phyloP scores from a whole-genome alignment of 164 flowering plant genomes.

The Echeveria elegans region DNA sequence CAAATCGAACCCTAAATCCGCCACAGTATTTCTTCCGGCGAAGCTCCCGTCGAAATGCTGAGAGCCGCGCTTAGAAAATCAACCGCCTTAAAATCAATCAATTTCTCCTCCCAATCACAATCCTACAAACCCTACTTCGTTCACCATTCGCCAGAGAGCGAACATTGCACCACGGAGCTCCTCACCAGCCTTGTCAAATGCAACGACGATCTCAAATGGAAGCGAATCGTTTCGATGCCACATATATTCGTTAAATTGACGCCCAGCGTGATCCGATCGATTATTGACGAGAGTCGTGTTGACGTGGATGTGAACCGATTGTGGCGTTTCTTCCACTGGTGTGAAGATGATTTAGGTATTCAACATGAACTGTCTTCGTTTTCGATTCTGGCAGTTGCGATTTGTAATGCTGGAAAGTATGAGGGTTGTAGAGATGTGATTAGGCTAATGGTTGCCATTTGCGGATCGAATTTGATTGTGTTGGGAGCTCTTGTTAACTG shows the following conservation, averaged over 20 bases:
- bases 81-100: background rate
- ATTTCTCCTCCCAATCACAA: background rate
- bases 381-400: constrained; percentile 8
- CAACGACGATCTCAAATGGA: background rate
- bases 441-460: background rate
- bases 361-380: constrained; percentile 5
- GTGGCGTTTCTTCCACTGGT: background rate
- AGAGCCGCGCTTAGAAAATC: background rate
- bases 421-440: background rate
- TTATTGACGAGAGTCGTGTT: background rate
- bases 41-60: background rate
- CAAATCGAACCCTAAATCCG: background rate
- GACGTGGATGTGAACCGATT: background rate
- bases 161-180: background rate
- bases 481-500: constrained; percentile 8
- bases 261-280: background rate
- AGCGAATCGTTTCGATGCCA: background rate
- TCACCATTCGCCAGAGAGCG: background rate
- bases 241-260: background rate
- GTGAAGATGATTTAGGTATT: constrained; percentile 4
- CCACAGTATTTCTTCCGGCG: background rate
- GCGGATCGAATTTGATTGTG: background rate
- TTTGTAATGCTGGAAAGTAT: constrained; percentile 11
- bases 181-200: background rate
- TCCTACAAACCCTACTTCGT: background rate